Evolutionary conservation across 306 rosid species (phyloP).

Genomic region (Pterocarpus santalinus): DNA sequence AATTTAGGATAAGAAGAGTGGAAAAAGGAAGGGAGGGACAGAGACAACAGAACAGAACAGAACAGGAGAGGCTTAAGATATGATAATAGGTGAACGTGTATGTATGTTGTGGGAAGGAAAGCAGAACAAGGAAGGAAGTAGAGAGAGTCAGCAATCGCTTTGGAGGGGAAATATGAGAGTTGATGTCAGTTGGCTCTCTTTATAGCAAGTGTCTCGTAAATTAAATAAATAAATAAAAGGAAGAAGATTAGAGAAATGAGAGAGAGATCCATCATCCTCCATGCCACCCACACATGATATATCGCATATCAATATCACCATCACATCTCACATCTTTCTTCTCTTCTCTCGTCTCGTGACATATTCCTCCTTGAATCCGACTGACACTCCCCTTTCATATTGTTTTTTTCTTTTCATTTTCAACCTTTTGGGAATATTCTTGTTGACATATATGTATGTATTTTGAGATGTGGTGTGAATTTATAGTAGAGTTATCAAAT

Average conservation of each 20-base stretch:
- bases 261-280: constrained; percentile 2
- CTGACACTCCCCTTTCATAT: constrained; percentile 20
- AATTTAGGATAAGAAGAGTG: too few species aligned
- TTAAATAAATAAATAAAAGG: too few species aligned
- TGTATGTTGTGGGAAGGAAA: constrained; percentile 20
- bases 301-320: constrained; percentile 13
- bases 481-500: background rate
- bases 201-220: constrained; percentile 20
- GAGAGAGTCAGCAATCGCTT: constrained; percentile 29
- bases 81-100: constrained; percentile 39
- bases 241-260: too few species aligned
- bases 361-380: constrained; percentile 27
- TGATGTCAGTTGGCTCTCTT: constrained; percentile 49
- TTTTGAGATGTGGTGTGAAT: background rate
- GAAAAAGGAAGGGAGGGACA: background rate
- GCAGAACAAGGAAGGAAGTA: background rate
- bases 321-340: background rate
- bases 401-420: constrained; percentile 8
- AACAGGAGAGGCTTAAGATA: background rate
- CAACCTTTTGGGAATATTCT: constrained; percentile 29
- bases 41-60: background rate
- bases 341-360: constrained; percentile 3
- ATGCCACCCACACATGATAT: constrained; percentile 26
- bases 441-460: background rate
- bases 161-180: constrained; percentile 45